Evolutionary conservation across 2,329 filamentous ascomycete genomes (phyloP), one percentile per base, ranked within the genome.

Genomic region (Sordariomycetes sp.): DNA sequence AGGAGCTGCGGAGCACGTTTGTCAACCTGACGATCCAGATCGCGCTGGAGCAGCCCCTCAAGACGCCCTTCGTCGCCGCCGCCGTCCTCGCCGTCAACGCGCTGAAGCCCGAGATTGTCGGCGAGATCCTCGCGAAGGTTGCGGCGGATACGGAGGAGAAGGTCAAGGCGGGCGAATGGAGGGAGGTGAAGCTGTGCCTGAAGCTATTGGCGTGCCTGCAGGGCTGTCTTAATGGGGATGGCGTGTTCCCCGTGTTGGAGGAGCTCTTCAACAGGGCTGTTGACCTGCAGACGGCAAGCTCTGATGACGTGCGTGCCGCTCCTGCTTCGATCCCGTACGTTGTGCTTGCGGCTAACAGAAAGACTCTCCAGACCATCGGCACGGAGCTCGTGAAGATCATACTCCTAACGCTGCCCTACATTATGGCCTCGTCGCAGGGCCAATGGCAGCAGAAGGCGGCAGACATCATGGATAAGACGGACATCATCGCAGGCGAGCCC

Each of bases 331-430:
- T 22, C 12, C n/a, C 34, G 34, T 36, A n/a, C 10, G 22, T 54
- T 39, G 8, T 39, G 17, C 22, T 10, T 39, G 15, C 25, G 36
- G 28, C 58, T 53, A 55, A 32, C 56, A 8, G 22, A 39, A 32
- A 56, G 45, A 13, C n/a, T 50, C 55, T 15, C 13, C 58, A 84
- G 80, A 85, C 80, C 0, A 81, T 86, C 61, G 82, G 82, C 54
- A 85, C 95, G 50, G 94, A 97, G 73, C 81, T 99, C 36, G 90
- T 96, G 69, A 97, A 96, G 72, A 91, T 96, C 64, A 96, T 99
- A 62, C 82, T 97, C 52, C 82, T 96, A 54, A 96, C 92, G 0
- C 87, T 99, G 59, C 92, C 94, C 0, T 99, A 97, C 69, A 78
- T 90, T 57, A 85, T 96, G 78, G 82, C 85, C 2, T 53, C 56